Evolutionary conservation across 2,329 filamentous ascomycete species (phyloP), one percentile per base, ranked within the genome.

Genomic region (Conoideocrella luteorostrata): DNA sequence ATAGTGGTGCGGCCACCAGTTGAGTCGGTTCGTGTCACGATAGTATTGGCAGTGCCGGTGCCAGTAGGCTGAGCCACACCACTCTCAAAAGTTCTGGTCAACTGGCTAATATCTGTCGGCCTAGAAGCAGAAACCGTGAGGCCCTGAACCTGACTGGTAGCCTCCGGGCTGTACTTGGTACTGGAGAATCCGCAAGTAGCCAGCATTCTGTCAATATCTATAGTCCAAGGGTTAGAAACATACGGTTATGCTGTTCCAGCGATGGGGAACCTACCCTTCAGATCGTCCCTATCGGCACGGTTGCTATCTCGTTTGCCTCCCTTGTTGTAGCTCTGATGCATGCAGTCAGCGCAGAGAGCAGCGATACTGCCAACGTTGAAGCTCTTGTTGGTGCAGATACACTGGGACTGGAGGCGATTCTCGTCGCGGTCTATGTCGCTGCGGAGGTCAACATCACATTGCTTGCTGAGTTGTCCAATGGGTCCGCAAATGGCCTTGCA

Each of bases 381-480:
- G 52, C 63, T 64, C 39, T 56, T 48, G 56, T 70, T 65, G 50
- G 63, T 62, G 58, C 67, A 67, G 41, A 68, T 50, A 47, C 67
- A 69, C 50, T 69, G 63, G 11, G 52, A 54, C 55, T 62, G 56
- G 41, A 68, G 62, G 15, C 57, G 59, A 35, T 64, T 54, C 51
- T 68, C 64, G 24, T 57, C 50, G 20, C 54, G 57, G 52, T 64
- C 60, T 15, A 48, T 54, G 43, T 59, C 52, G 33, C 55, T 52
- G 21, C 34, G 43, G 29, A 61, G 54, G 42, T 62, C 55, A 28
- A 60, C 58, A 20, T 65, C 60, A 48, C 68, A 70, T 30, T 52
- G 54, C 26, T 54, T 54, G 41, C 59, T 61, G 23, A 68, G 58
- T 20, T 60, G 47, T 9, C 54, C 58, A 26, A 68, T 53, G 35